These are phyloP conservation scores for Suillus occidentalis DNA, from an alignment of 768 basidiomycete species.

Conservation along the genomic window DNA sequence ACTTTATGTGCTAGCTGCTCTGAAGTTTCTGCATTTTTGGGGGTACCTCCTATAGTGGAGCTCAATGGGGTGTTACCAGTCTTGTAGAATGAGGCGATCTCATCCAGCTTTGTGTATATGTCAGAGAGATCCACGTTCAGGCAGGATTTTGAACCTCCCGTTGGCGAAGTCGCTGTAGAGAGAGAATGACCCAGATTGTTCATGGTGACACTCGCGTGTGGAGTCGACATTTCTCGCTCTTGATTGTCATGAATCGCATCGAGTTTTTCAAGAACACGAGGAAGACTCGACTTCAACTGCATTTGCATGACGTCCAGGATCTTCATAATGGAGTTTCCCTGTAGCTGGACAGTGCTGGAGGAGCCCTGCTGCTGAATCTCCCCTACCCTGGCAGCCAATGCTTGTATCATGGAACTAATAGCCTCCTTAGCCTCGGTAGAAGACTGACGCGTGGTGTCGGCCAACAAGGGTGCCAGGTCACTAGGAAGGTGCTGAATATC, in stretches of 20 bases:
- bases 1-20: slow-evolving; percentile 9
- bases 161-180: background rate
- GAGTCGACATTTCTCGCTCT: background rate
- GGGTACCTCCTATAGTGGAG: slow-evolving; percentile 3
- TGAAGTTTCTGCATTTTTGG: background rate
- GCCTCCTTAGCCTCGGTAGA: background rate
- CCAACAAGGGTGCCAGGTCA: slow-evolving; percentile 23
- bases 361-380: slow-evolving; percentile 18
- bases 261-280: slow-evolving; percentile 36
- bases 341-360: slow-evolving; percentile 11
- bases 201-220: background rate
- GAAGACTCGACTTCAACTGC: slow-evolving; percentile 40
- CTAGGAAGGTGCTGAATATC: slow-evolving; percentile 30
- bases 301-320: slow-evolving; percentile 41
- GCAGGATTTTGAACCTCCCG: background rate
- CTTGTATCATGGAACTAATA: slow-evolving; percentile 9
- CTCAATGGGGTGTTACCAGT: background rate
- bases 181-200: slow-evolving; percentile 20
- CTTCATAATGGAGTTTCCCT: slow-evolving; percentile 25
- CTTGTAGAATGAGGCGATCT: slow-evolving; percentile 29
- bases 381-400: slow-evolving; percentile 15
- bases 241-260: slow-evolving; percentile 26
- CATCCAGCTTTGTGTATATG: slow-evolving; percentile 40
- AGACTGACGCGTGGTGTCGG: background rate
- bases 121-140: slow-evolving; percentile 23